phyloP scores from a whole-genome alignment of 2,329 filamentous ascomycete species.

The Beauveria scarabaeidicola region DNA sequence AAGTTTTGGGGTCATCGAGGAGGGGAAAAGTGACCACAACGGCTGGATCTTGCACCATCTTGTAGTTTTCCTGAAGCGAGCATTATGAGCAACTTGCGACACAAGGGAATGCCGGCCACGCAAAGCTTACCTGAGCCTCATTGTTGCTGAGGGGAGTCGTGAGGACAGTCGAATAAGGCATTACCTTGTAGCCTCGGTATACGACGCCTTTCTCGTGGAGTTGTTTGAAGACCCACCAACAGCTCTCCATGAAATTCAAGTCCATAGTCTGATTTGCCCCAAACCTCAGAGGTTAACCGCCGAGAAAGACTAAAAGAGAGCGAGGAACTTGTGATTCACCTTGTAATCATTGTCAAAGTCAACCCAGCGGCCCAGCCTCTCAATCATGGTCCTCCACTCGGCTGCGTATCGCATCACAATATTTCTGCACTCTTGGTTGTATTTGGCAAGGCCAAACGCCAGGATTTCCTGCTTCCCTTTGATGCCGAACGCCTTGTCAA shows the following conservation, averaged over 20 bases:
- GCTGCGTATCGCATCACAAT: slow-evolving; percentile 79
- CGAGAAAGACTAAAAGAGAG: background rate
- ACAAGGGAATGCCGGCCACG: no score
- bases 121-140: slow-evolving; percentile 40
- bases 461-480: slow-evolving; percentile 72
- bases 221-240: slow-evolving; percentile 73
- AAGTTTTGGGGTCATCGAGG: slow-evolving; percentile 55
- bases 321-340: slow-evolving; percentile 24
- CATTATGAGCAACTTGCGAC: no score
- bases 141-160: slow-evolving; percentile 65
- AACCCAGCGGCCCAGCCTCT: slow-evolving; percentile 65
- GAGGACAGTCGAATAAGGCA: slow-evolving; percentile 68
- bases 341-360: slow-evolving; percentile 78
- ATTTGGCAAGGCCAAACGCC: slow-evolving; percentile 71
- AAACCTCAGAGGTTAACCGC: no score
- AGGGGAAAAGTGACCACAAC: slow-evolving; percentile 65
- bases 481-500: slow-evolving; percentile 82
- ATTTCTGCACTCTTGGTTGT: slow-evolving; percentile 75
- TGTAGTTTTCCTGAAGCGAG: no score
- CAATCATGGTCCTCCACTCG: slow-evolving; percentile 74
- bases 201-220: slow-evolving; percentile 64
- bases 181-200: slow-evolving; percentile 64
- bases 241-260: slow-evolving; percentile 65
- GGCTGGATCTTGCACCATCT: slow-evolving; percentile 45
- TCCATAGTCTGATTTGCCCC: slow-evolving; percentile 53